These are phyloP conservation scores for Salvia splendens DNA, from an alignment of 257 asterid genomes.

Conservation along the genomic window DNA sequence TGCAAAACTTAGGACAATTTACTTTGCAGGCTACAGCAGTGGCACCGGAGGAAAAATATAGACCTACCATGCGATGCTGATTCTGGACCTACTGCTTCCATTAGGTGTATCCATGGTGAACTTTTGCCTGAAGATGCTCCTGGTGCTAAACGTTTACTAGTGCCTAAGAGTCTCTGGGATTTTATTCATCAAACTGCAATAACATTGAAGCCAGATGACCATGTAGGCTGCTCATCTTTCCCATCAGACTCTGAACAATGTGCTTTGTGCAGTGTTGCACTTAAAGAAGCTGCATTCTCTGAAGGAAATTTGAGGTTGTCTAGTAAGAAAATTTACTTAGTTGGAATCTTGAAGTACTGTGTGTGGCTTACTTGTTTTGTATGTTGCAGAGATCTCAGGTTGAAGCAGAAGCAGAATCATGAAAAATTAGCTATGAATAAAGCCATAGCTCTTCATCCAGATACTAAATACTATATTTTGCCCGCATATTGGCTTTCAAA, in stretches of 20 bases:
- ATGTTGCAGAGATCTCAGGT: slow-evolving; percentile 82
- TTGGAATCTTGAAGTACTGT: slow-evolving; percentile 18
- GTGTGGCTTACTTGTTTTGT: slow-evolving; percentile 40
- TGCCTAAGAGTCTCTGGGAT: slow-evolving; percentile 87
- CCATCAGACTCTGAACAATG: slow-evolving; percentile 72
- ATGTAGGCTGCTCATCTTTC: slow-evolving; percentile 65
- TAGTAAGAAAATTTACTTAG: slow-evolving; percentile 27
- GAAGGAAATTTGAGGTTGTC: slow-evolving; percentile 85
- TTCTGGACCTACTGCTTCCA: slow-evolving; percentile 92
- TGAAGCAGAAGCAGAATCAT: slow-evolving; percentile 78
- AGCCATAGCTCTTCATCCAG: slow-evolving; percentile 52
- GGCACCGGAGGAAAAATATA: slow-evolving; percentile 79
- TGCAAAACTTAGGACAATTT: slow-evolving; percentile 8
- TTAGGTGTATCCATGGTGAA: slow-evolving; percentile 88
- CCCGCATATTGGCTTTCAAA: slow-evolving; percentile 86
- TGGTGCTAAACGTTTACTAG: slow-evolving; percentile 80
- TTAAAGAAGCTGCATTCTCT: slow-evolving; percentile 75
- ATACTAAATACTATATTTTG: slow-evolving; percentile 65
- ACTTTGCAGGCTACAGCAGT: slow-evolving; percentile 86
- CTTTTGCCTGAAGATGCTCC: slow-evolving; percentile 88
- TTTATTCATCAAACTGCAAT: slow-evolving; percentile 68
- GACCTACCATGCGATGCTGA: slow-evolving; percentile 91
- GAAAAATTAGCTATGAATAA: slow-evolving; percentile 75
- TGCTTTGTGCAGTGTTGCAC: slow-evolving; percentile 64
- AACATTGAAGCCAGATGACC: slow-evolving; percentile 77